Evolutionary conservation across 192 early-diverging fungal species (phyloP).

Genomic region (Backusella psychrophila): DNA sequence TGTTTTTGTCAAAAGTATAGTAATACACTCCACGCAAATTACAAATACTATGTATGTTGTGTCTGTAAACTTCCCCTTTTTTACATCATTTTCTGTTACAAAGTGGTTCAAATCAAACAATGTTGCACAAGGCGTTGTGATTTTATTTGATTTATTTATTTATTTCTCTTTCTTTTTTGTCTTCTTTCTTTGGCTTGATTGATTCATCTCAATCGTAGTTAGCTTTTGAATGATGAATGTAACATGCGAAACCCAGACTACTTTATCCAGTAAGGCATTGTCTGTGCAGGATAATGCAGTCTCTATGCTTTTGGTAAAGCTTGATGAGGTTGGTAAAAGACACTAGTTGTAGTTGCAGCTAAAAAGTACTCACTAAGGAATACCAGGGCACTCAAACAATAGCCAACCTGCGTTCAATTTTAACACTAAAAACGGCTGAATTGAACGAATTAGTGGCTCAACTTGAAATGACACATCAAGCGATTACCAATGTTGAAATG

Average conservation of each 20-base stretch:
- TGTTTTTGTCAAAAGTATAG: too few relatives aligned
- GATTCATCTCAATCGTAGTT: background rate
- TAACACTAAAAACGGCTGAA: conserved; percentile 33
- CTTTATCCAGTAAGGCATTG: background rate
- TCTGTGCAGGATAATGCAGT: conserved; percentile 2
- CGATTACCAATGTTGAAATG: conserved; percentile 24
- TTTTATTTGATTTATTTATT: conserved; percentile 3
- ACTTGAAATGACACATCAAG: conserved; percentile 30
- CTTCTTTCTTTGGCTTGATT: background rate
- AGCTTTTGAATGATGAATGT: background rate
- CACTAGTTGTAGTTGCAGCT: background rate
- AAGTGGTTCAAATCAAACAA: background rate
- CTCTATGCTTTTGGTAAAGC: conserved; percentile 2
- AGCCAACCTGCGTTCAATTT: conserved; percentile 27
- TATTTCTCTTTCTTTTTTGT: background rate
- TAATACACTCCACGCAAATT: too few relatives aligned
- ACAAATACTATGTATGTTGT: too few relatives aligned
- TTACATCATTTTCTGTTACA: too few relatives aligned
- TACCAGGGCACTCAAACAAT: conserved; percentile 31
- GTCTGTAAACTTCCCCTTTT: too few relatives aligned
- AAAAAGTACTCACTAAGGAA: background rate
- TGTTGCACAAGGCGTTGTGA: background rate
- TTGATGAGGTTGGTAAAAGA: background rate
- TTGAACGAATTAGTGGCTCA: conserved; percentile 28
- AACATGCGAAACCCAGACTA: conserved; percentile 2